Percentiles rank a stretch among this genome's conserved stretches.
These are phyloP conservation scores for Pythium coloratum DNA, from an alignment of 352 stramenopile genomes.

Conservation along the genomic window DNA sequence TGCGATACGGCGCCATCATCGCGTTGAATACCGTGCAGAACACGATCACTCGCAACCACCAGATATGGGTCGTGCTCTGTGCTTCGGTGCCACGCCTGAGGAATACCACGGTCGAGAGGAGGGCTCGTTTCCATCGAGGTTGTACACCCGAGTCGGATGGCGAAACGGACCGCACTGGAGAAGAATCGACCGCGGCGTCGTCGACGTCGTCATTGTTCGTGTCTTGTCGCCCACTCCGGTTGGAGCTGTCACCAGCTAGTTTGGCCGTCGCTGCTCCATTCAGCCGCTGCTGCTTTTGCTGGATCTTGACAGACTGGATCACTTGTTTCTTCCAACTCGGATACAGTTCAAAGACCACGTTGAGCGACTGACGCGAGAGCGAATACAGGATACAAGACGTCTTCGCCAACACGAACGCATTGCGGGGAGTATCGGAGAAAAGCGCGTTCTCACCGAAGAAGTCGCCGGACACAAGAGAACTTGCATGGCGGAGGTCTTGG, in stretches of 20 bases:
- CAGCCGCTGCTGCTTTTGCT: slow-evolving; percentile 44
- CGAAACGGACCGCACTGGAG: not conserved
- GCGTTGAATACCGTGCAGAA: slow-evolving; percentile 41
- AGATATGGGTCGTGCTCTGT: slow-evolving; percentile 42
- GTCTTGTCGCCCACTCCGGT: slow-evolving; percentile 4
- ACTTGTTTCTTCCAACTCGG: slow-evolving; percentile 54
- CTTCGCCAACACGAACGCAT: slow-evolving; percentile 39
- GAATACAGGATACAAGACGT: slow-evolving; percentile 53
- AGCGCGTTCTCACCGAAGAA: slow-evolving; percentile 55
- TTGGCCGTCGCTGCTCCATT: not conserved
- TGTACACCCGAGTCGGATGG: not conserved
- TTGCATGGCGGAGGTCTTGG: slow-evolving; percentile 28
- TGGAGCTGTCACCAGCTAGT: not conserved
- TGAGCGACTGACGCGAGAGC: slow-evolving; percentile 43
- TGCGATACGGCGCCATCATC: slow-evolving; percentile 48
- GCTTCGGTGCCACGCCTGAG: slow-evolving; percentile 30
- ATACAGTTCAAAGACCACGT: slow-evolving; percentile 51
- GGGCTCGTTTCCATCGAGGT: not conserved
- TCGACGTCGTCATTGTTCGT: slow-evolving; percentile 7
- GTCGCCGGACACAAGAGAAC: slow-evolving; percentile 34
- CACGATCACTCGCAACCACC: slow-evolving; percentile 44
- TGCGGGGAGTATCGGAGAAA: slow-evolving; percentile 41
- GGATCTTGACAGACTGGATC: slow-evolving; percentile 43
- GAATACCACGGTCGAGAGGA: not conserved
- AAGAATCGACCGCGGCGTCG: not conserved